Conservation (phyloP, 805 yeast genomes). For the Barnettozyma sucrosica region DNA sequence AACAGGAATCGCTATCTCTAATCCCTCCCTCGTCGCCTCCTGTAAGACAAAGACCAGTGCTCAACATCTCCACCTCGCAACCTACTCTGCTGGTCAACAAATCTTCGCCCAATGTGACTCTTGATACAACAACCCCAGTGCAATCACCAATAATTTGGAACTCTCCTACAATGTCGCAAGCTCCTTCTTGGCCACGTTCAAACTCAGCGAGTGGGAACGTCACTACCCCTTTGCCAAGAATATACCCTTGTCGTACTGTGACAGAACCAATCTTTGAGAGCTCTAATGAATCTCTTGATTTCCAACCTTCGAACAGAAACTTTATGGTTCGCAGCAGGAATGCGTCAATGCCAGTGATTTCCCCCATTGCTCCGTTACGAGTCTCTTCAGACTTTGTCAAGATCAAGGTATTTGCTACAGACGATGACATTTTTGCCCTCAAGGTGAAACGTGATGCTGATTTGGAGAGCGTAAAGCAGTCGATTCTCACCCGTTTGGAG, state of each 20-base stretch:
- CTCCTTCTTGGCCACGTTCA: conserved; percentile 1
- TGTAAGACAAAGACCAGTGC: conserved; percentile 8
- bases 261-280: conserved; percentile 2
- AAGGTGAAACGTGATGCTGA: conserved; percentile 8
- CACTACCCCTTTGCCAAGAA: conserved; percentile 5
- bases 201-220: neutral
- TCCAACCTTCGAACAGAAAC: neutral
- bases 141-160: conserved; percentile 20
- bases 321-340: conserved; percentile 6
- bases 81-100: conserved; percentile 14
- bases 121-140: conserved; percentile 5
- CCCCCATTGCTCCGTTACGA: neutral
- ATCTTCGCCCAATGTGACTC: neutral
- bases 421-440: conserved; percentile 25
- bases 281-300: neutral
- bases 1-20: neutral
- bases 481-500: conserved; percentile 23
- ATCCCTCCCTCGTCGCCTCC: neutral
- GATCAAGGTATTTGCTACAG: conserved; percentile 18
- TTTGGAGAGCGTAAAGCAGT: conserved; percentile 12
- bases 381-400: conserved; percentile 10
- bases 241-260: neutral
- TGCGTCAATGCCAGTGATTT: conserved; percentile 1
- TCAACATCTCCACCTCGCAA: conserved; percentile 20
- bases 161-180: conserved; percentile 16